Conservation (phyloP, 2,329 filamentous ascomycete species). For the Penicillium rolfsii region DNA sequence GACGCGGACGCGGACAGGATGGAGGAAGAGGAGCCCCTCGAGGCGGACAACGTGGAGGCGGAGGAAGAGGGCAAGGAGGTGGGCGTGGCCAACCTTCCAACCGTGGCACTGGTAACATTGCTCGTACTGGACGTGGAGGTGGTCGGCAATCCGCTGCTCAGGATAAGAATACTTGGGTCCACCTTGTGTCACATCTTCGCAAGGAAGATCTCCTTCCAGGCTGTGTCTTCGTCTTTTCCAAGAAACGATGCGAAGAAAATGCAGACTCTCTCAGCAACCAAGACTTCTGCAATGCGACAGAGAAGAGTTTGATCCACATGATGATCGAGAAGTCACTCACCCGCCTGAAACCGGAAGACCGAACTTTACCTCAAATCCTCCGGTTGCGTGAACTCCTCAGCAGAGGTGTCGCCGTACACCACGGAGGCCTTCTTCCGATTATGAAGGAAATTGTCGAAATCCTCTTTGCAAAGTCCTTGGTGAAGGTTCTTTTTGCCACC, state of each 20-base stretch:
- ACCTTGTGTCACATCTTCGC: constrained; percentile 86
- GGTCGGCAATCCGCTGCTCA: constrained; percentile 88
- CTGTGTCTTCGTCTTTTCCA: constrained; percentile 98
- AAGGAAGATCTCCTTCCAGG: constrained; percentile 86
- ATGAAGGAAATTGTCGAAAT: constrained; percentile 98
- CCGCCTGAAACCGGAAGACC: constrained; percentile 85
- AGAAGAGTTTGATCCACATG: constrained; percentile 98
- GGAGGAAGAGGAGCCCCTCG: constrained; percentile 59
- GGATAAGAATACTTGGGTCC: constrained; percentile 95
- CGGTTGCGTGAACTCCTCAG: constrained; percentile 81
- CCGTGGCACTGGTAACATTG: constrained; percentile 79
- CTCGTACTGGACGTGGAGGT: constrained; percentile 79
- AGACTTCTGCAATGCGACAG: constrained; percentile 88
- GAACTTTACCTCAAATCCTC: constrained; percentile 87
- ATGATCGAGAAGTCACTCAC: constrained; percentile 94
- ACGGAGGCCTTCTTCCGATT: constrained; percentile 90
- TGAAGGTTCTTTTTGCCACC: constrained; percentile 96
- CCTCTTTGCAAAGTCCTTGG: constrained; percentile 88
- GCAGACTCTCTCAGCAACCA: constrained; percentile 93
- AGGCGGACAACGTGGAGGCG: constrained; percentile 47
- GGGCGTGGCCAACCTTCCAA: constrained; percentile 57
- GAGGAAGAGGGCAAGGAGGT: constrained; percentile 45
- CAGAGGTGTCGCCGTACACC: constrained; percentile 92
- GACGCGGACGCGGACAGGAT: constrained; percentile 57
- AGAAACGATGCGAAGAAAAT: constrained; percentile 96